Percentiles rank a stretch among this genome's conserved stretches.
phyloP scores from a whole-genome alignment of 768 basidiomycete genomes.

The Boletus reticuloceps region DNA sequence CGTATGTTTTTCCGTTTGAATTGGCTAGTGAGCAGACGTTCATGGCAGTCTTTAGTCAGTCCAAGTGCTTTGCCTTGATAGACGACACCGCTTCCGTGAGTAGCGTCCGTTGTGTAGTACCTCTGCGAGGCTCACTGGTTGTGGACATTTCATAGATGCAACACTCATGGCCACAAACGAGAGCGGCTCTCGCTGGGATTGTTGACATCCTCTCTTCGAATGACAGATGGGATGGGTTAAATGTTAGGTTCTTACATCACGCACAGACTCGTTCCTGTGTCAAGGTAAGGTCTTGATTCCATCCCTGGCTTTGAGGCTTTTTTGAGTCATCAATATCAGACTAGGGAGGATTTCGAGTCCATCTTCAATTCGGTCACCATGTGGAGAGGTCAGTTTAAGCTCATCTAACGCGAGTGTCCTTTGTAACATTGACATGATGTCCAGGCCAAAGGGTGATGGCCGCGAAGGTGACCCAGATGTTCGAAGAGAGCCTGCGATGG shows the following conservation, averaged over 20 bases:
- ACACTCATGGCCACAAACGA: slow-evolving; percentile 19
- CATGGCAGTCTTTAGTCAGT: slow-evolving; percentile 8
- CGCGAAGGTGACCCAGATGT: slow-evolving; percentile 16
- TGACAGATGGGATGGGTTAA: slow-evolving; percentile 14
- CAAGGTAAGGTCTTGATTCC: slow-evolving; percentile 4
- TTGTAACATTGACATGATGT: background rate
- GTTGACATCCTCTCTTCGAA: slow-evolving; percentile 12
- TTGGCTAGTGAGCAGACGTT: background rate
- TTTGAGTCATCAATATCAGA: slow-evolving; percentile 2
- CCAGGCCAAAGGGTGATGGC: slow-evolving; percentile 17
- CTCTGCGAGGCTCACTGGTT: background rate
- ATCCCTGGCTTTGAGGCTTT: background rate
- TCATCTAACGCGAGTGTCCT: background rate
- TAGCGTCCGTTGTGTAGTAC: background rate
- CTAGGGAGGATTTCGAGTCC: slow-evolving; percentile 13
- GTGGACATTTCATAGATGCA: slow-evolving; percentile 15
- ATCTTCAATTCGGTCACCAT: slow-evolving; percentile 18
- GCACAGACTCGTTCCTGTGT: background rate
- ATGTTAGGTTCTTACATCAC: slow-evolving; percentile 20
- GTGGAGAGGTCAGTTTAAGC: slow-evolving; percentile 16
- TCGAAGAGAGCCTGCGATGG: slow-evolving; percentile 13
- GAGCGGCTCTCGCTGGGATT: slow-evolving; percentile 14
- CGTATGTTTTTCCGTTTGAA: slow-evolving; percentile 10
- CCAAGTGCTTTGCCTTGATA: slow-evolving; percentile 22
- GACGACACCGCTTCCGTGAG: slow-evolving; percentile 23